Evolutionary conservation across 331 rosid species (phyloP).

Genomic region (Quercus lobata): DNA sequence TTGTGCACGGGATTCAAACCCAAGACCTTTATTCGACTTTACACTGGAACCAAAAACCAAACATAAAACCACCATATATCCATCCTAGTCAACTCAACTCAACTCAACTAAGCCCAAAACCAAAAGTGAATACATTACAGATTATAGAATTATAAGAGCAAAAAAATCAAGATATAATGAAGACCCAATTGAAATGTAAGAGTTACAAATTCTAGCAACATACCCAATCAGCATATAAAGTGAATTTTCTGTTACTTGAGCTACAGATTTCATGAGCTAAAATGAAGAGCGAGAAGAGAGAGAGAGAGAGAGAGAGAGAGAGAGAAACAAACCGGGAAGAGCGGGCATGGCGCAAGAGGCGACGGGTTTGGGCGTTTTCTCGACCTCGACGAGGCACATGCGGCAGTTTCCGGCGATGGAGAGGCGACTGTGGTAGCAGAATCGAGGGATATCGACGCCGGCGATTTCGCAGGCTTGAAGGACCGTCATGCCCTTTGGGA

Average conservation of each 20-base stretch:
- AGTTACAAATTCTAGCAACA: too few relatives aligned
- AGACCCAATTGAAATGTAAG: too few relatives aligned
- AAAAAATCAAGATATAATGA: too few relatives aligned
- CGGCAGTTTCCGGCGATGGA: constrained; percentile 97
- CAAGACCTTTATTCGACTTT: too few relatives aligned
- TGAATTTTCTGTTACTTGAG: not conserved
- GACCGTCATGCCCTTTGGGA: constrained; percentile 93
- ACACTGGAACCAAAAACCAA: too few relatives aligned
- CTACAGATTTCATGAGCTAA: not conserved
- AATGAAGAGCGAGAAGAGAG: not conserved
- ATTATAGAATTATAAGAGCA: too few relatives aligned
- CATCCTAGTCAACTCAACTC: too few relatives aligned
- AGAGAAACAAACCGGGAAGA: constrained; percentile 65
- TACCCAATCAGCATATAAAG: not conserved
- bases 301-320: not conserved
- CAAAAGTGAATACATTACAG: too few relatives aligned
- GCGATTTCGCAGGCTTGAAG: constrained; percentile 97
- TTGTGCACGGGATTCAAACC: too few relatives aligned
- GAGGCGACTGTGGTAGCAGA: constrained; percentile 87
- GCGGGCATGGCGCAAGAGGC: constrained; percentile 99
- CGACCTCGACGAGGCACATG: constrained; percentile 98
- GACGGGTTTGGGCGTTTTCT: constrained; percentile 98
- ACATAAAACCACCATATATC: too few relatives aligned
- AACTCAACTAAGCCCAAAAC: too few relatives aligned
- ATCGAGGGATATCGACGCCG: constrained; percentile 90